phyloP scores from a whole-genome alignment of 2,329 filamentous ascomycete species.

The Fonsecaea erecta region DNA sequence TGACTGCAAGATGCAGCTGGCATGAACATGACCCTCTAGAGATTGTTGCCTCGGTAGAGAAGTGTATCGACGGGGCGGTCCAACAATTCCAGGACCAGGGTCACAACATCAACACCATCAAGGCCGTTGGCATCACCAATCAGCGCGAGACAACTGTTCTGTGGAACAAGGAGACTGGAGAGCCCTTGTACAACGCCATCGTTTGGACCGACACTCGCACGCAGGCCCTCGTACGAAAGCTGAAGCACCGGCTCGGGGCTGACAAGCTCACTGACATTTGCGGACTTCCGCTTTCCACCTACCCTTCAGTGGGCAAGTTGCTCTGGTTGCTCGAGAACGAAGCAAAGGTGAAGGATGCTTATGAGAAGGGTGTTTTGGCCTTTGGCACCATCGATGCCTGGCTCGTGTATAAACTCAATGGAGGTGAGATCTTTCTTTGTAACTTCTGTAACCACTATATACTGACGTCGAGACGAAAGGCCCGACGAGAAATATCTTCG shows the following conservation, averaged over 20 bases:
- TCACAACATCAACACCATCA: constrained; percentile 70
- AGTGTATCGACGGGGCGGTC: constrained; percentile 77
- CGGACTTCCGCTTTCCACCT: constrained; percentile 84
- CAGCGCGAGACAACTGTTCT: constrained; percentile 87
- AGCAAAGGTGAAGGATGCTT: constrained; percentile 70
- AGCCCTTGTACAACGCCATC: constrained; percentile 81
- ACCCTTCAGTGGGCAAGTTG: constrained; percentile 83
- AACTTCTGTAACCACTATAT: neutral
- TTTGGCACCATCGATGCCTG: constrained; percentile 90
- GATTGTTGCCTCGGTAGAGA: constrained; percentile 73
- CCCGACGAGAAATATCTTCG: constrained; percentile 68
- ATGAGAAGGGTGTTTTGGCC: constrained; percentile 74
- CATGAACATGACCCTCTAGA: constrained; percentile 85
- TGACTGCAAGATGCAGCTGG: constrained; percentile 62
- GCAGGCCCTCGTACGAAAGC: constrained; percentile 72
- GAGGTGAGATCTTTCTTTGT: constrained; percentile 50
- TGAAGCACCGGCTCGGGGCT: constrained; percentile 70
- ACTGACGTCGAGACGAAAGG: constrained; percentile 10
- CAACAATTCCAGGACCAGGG: constrained; percentile 73
- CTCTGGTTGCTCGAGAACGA: constrained; percentile 79
- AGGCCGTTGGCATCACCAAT: constrained; percentile 82
- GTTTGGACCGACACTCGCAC: constrained; percentile 91
- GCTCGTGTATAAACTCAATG: constrained; percentile 82
- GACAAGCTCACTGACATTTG: constrained; percentile 72
- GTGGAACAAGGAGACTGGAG: constrained; percentile 80